A percentile compares a stretch with the other conserved stretches of the same genome.
These are phyloP conservation scores for Persicaria tinctoria DNA, from an alignment of 148 eudicot genomes.

Conservation along the genomic window DNA sequence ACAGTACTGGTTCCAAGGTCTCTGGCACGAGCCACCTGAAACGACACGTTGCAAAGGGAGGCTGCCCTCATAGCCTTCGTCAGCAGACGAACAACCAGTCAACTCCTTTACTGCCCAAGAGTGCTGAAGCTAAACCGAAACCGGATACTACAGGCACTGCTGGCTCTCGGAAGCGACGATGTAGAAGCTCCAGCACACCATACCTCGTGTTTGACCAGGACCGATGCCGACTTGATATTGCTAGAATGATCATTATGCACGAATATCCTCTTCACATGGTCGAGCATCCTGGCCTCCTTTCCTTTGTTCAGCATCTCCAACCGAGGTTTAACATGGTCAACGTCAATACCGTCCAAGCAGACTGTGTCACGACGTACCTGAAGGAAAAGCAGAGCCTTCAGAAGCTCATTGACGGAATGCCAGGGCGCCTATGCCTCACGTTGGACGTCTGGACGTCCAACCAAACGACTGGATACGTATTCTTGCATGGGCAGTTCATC, in stretches of 20 bases:
- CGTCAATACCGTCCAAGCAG: conserved; percentile 53
- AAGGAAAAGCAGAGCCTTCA: conserved; percentile 60
- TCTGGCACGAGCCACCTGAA: conserved; percentile 76
- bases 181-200: conserved; percentile 31
- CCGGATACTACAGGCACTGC: neutral
- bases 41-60: conserved; percentile 66
- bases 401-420: conserved; percentile 45
- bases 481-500: conserved; percentile 58
- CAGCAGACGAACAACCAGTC: conserved; percentile 36
- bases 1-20: conserved; percentile 61
- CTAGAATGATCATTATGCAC: conserved; percentile 69
- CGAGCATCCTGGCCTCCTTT: conserved; percentile 57
- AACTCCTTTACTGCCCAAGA: conserved; percentile 30
- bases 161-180: conserved; percentile 30
- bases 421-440: conserved; percentile 61
- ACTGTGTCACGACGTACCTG: conserved; percentile 59
- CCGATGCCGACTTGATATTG: conserved; percentile 56
- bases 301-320: conserved; percentile 53
- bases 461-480: conserved; percentile 52
- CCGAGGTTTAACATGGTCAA: conserved; percentile 59
- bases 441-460: conserved; percentile 61
- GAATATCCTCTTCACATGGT: conserved; percentile 74
- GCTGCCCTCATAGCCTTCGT: conserved; percentile 51
- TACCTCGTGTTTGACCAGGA: conserved; percentile 49
- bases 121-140: conserved; percentile 20